Evolutionary conservation across 2,329 filamentous ascomycete species (phyloP).

Genomic region (Xylariaceae sp.): DNA sequence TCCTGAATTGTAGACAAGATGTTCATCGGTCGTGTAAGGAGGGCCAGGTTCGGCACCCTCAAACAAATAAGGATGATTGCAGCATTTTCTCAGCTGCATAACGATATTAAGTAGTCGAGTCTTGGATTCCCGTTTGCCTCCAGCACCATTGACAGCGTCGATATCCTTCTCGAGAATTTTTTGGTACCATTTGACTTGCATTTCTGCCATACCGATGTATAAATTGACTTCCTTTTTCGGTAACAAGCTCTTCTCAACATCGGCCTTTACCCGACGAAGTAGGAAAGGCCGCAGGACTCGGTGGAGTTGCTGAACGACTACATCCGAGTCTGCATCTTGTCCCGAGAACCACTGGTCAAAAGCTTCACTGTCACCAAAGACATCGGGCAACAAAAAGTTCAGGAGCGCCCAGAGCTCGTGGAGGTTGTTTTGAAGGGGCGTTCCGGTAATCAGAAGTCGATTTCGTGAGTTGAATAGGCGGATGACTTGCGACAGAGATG

Average conservation of each 20-base stretch:
- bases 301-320: constrained; percentile 93
- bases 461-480: constrained; percentile 95
- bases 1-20: constrained; percentile 87
- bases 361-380: constrained; percentile 94
- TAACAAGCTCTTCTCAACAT: constrained; percentile 95
- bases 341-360: constrained; percentile 98
- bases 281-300: constrained; percentile 91
- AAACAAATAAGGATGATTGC: constrained; percentile 97
- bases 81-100: constrained; percentile 98
- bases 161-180: constrained; percentile 99
- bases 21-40: constrained; percentile 97
- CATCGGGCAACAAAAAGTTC: constrained; percentile 96
- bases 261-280: constrained; percentile 92
- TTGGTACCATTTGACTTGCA: constrained; percentile 99
- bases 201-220: constrained; percentile 97
- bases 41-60: constrained; percentile 96
- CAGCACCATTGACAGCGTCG: constrained; percentile 95
- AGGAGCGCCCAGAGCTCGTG: constrained; percentile 97
- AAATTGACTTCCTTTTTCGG: constrained; percentile 98
- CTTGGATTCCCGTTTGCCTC: constrained; percentile 96
- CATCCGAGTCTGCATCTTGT: constrained; percentile 88
- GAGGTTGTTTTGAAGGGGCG: constrained; percentile 94
- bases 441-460: constrained; percentile 92
- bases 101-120: constrained; percentile 97
- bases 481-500: constrained; percentile 93